phyloP scores from a whole-genome alignment of 495 filamentous ascomycete species.

The Friedmanniomyces simplex region DNA sequence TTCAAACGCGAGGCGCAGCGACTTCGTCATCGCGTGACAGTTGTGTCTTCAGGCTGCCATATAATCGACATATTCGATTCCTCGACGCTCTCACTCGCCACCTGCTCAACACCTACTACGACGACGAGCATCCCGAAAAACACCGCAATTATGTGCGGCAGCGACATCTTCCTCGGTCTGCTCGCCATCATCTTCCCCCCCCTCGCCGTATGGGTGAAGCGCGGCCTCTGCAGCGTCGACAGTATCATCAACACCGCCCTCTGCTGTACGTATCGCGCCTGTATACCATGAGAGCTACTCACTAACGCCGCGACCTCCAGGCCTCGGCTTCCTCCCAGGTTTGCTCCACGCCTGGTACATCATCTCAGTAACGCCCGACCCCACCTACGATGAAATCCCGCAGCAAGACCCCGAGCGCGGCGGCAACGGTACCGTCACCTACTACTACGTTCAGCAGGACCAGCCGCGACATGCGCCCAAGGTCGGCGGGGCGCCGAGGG shows the following conservation, averaged over 20 bases:
- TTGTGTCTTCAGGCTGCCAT: background rate
- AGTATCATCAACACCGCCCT: constrained; percentile 91
- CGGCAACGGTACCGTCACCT: constrained; percentile 30
- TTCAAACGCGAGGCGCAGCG: background rate
- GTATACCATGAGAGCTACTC: background rate
- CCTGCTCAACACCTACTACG: background rate
- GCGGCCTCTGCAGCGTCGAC: constrained; percentile 87
- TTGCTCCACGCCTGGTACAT: constrained; percentile 98
- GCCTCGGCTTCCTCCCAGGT: constrained; percentile 80
- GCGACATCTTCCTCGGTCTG: constrained; percentile 78
- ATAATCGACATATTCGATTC: too few relatives aligned
- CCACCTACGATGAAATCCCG: constrained; percentile 51
- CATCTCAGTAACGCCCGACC: constrained; percentile 79
- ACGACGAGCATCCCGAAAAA: background rate
- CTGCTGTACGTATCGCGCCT: constrained; percentile 35
- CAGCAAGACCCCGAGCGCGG: constrained; percentile 44
- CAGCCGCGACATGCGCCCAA: constrained; percentile 7
- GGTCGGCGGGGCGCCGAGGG: constrained; percentile 3
- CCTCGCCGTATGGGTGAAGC: constrained; percentile 80
- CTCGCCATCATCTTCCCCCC: constrained; percentile 91
- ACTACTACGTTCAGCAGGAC: constrained; percentile 38
- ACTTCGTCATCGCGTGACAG: background rate
- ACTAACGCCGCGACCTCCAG: constrained; percentile 22
- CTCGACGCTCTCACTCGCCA: background rate
- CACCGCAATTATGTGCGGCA: constrained; percentile 46